Base-by-base conservation (phyloP, 2,329 filamentous ascomycete species). In the Alternaria sp. region DNA sequence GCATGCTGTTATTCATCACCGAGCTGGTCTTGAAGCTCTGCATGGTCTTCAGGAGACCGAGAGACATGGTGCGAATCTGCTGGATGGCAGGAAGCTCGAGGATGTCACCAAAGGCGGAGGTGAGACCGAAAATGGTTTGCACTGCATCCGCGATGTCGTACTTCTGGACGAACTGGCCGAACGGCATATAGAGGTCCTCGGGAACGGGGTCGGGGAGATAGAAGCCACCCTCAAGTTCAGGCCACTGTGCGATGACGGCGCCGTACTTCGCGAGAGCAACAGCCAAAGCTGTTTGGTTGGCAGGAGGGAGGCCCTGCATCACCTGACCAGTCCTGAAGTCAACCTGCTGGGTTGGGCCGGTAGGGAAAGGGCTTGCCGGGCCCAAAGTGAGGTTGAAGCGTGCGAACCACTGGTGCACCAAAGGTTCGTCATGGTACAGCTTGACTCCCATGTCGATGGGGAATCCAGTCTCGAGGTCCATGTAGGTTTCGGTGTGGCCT, bases 401-500 rank as follows among this genome's bases (percentile, higher is more conserved):
- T 8, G 36, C 12, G 47, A 65, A 70, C 46, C 49, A 70, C 15
- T 67, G 26, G 19, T 63, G 23, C 9, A 83, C 81, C 9, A 81
- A 74, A 19, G 78, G 70, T 25, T 78, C 75, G 61, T 85, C 80
- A 25, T 77, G 74, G 26, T 79, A 80, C 47, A 82, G 57, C 5
- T 72, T 54, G 1, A 82, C 80, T 15, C 80, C 80, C 59, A 73
- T 74, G 63, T 83, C 78, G 51, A 79, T 62, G 3, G 71, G 70
- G 1, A 52, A 30, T 4, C 73, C 71, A 7, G 77, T 79, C 1
- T 51, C 30, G 4, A 75, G 71, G 54, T 82, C 83, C 8, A 71
- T 77, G 67, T 83, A 86, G 11, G 83, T 85, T 32, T 84, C 75
- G 9, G 83, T 82, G 62, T 86, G 84, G 3, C 85, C 85, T 19